These are phyloP conservation scores for Rhizopus sp. DNA, from an alignment of 371 early-diverging fungal genomes.

Conservation along the genomic window DNA sequence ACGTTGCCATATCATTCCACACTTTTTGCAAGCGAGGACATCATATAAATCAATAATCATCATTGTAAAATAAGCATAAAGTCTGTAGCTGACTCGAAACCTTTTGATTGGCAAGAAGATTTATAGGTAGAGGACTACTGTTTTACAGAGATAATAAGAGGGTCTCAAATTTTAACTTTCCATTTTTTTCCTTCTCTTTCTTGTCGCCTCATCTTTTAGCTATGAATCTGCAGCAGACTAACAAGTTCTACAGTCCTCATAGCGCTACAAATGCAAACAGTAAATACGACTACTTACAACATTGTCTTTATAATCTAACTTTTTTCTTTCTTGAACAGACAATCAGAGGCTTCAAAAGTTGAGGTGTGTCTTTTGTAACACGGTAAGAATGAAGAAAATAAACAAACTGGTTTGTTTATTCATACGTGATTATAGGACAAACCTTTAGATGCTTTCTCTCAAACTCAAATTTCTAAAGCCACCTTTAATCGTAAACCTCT, in stretches of 20 bases:
- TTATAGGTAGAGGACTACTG: too few species aligned
- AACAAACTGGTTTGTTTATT: not conserved
- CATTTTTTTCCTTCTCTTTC: too few species aligned
- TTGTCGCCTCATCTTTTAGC: not conserved
- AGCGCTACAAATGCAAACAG: not conserved
- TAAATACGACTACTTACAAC: not conserved
- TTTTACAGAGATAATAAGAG: too few species aligned
- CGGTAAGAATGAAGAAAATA: not conserved
- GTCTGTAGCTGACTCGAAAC: too few species aligned
- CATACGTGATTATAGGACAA: constrained; percentile 7
- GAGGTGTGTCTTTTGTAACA: constrained; percentile 12
- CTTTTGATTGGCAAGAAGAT: too few species aligned
- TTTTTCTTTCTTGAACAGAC: not conserved
- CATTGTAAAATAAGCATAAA: too few species aligned
- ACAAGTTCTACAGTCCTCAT: not conserved
- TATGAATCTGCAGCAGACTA: not conserved
- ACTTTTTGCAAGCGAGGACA: too few species aligned
- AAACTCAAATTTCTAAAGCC: constrained; percentile 15
- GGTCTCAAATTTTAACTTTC: too few species aligned
- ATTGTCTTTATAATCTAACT: constrained; percentile 5
- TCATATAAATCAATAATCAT: too few species aligned
- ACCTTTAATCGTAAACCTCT: constrained; percentile 13
- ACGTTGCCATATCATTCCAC: too few species aligned
- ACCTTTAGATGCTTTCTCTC: constrained; percentile 14
- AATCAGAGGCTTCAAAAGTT: not conserved